A percentile compares a stretch with the other conserved stretches of the same genome.
Conservation (phyloP, 2,329 filamentous ascomycete genomes). For the Colletotrichum simmondsii region DNA sequence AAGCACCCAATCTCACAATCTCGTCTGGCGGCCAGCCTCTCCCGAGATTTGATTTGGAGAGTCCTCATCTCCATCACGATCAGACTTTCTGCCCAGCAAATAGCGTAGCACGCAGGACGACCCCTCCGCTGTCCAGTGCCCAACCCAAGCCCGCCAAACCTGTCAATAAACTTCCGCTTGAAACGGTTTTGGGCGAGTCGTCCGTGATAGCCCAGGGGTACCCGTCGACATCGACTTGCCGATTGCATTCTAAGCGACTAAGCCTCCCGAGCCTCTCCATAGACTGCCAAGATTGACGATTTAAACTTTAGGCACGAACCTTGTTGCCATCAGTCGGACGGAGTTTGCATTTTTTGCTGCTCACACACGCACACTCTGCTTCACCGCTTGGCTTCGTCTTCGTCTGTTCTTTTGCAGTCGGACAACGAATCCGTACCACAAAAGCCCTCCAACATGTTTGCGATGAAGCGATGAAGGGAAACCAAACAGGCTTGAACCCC, state of each 20-base stretch:
- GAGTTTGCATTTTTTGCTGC: neutral
- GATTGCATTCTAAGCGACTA: too few species aligned
- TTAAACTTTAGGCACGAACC: constrained; percentile 19
- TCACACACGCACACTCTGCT: neutral
- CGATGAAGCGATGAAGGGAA: neutral
- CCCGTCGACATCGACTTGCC: neutral
- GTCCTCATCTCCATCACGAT: neutral
- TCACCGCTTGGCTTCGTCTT: neutral
- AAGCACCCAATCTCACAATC: too few species aligned
- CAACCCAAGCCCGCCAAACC: neutral
- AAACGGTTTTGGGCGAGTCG: constrained; percentile 22
- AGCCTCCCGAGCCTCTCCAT: neutral
- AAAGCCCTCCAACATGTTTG: neutral
- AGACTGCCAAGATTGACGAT: neutral
- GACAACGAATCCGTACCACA: neutral
- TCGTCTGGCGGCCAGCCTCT: too few species aligned
- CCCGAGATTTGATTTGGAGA: neutral
- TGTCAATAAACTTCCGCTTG: constrained; percentile 26
- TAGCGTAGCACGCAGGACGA: neutral
- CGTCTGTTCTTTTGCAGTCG: neutral
- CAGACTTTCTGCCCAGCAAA: neutral
- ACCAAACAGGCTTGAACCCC: neutral
- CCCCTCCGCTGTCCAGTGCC: neutral
- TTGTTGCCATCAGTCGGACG: neutral
- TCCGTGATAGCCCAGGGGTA: neutral